Evolutionary conservation across 2,329 filamentous ascomycete species (phyloP), one percentile per base, ranked within the genome.

Genomic region (Fusarium humuli): DNA sequence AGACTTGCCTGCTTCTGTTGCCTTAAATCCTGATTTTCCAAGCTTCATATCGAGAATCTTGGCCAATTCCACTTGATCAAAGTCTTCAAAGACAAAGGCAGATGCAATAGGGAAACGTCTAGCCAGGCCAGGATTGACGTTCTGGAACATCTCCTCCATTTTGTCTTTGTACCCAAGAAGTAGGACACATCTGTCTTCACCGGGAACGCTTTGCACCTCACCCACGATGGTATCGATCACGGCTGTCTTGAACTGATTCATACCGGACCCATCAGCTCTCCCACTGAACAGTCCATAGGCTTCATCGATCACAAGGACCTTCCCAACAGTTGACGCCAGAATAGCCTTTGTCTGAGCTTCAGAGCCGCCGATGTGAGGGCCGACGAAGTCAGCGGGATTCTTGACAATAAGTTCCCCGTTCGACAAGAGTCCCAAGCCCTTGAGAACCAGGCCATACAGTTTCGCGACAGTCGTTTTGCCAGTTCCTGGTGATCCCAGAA

Each of bases 221-320:
- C 90, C 90, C 0, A 94, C 92, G 8, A 94, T 88, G 0, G 91
- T 93, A 68, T 94, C 92, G 3, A 94, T 84, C 0, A 94, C 90
- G 1, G 89, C 90, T 0, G 82, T 85, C 73, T 88, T 91, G 79
- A 80, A 94, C 0, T 78, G 75, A 14, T 81, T 81, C 0, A 61
- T 67, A 0, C 56, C 6, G 0, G 64, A 65, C 2, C 63, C 77
- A 4, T 77, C 76, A 1, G 81, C 81, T 2, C 80, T 78, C 44
- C 82, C 83, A 2, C 80, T 78, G 47, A 84, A 86, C 0, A 95
- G 82, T 34, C 89, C 88, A 68, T 95, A 94, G 0, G 92, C 92
- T 75, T 96, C 92, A 66, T 95, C 92, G 5, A 95, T 94, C 16
- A 95, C 87, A 0, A 95, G 84, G 0, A 94, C 91, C 69, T 94